Conservation (phyloP, 1,284 basidiomycete species). For the Tilletia indica region DNA sequence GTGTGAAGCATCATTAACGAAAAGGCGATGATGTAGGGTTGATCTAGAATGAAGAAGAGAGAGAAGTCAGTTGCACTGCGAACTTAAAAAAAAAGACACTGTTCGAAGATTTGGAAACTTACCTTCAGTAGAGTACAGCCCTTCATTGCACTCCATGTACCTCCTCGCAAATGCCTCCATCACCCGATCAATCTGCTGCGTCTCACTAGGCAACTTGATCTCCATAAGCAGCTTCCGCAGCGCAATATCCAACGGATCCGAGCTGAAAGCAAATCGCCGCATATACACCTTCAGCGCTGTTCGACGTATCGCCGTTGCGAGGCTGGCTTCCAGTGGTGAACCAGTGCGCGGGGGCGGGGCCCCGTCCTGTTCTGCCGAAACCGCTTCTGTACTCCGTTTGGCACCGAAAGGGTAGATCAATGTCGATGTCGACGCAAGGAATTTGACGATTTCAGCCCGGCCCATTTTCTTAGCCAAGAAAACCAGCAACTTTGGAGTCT, state of each 20-base stretch:
- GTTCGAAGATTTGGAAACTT: slow-evolving; percentile 66
- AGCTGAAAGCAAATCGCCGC: slow-evolving; percentile 73
- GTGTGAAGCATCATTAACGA: slow-evolving; percentile 99
- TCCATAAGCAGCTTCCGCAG: slow-evolving; percentile 87
- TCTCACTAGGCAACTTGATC: slow-evolving; percentile 85
- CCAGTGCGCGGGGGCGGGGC: background rate
- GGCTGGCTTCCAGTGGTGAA: background rate
- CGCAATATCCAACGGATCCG: slow-evolving; percentile 85
- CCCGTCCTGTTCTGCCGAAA: too few species aligned
- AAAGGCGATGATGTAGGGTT: slow-evolving; percentile 94
- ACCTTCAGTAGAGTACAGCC: slow-evolving; percentile 64
- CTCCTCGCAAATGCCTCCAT: slow-evolving; percentile 89
- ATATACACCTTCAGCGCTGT: slow-evolving; percentile 74
- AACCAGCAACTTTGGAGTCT: background rate
- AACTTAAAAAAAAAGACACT: slow-evolving; percentile 33
- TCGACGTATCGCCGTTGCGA: slow-evolving; percentile 61
- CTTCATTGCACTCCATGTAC: slow-evolving; percentile 81
- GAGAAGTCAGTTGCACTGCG: background rate
- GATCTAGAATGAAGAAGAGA: slow-evolving; percentile 64
- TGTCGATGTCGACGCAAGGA: slow-evolving; percentile 3
- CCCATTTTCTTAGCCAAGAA: slow-evolving; percentile 1
- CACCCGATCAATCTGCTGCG: slow-evolving; percentile 96
- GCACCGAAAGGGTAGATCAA: background rate
- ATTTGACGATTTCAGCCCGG: background rate
- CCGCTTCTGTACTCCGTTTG: background rate